Evolutionary conservation across 148 eudicot species (phyloP), one percentile per base, ranked within the genome.

Genomic region (Simmondsia chinensis): DNA sequence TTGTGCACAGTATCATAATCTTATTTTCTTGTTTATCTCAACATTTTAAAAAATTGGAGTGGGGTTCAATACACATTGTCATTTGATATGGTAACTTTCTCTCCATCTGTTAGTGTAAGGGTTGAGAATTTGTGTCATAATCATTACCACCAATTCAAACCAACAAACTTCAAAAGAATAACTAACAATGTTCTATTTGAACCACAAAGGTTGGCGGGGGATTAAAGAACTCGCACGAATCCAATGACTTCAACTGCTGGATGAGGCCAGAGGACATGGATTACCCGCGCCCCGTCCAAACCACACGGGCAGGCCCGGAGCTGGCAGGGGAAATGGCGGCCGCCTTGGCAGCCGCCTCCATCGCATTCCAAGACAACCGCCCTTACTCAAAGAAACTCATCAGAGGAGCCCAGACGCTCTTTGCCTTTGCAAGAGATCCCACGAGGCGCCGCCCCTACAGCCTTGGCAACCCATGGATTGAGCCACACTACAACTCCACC

Each of bases 241-340:
- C 81, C 3, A 61, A 74, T 40, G 94, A 83, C 21, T 52, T 73
- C 29, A 66, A 31, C 47, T 83, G 94, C 39, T 83, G 94, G 94
- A 50, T 50, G 45, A 61, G 82, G 29, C 87, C 94, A 9, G 94
- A 83, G 46, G 84, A 76, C 69, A 80, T 83, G 81, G 79, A 83
- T 56, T 83, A 83, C 33, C 50, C 54, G 3, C 61, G 84, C 1
- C 65, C 57, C 2, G 58, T 69, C 46, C 81, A 68, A 46, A 59
- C 66, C 3, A 38, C 71, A 4, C 0, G 3, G 6, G 36, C 71
- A 11, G 83, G 74, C 6, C 76, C 88, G 0, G 94, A 83, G 11
- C 77, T 83, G 5, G 88, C 70, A 0, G 79, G 61, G 1, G 94
- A 83, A 35, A 73, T 80, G 88, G 84, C 94, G 0, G 94, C 94